phyloP scores from a whole-genome alignment of 192 early-diverging fungal genomes.

The Rhizophlyctis rosea region DNA sequence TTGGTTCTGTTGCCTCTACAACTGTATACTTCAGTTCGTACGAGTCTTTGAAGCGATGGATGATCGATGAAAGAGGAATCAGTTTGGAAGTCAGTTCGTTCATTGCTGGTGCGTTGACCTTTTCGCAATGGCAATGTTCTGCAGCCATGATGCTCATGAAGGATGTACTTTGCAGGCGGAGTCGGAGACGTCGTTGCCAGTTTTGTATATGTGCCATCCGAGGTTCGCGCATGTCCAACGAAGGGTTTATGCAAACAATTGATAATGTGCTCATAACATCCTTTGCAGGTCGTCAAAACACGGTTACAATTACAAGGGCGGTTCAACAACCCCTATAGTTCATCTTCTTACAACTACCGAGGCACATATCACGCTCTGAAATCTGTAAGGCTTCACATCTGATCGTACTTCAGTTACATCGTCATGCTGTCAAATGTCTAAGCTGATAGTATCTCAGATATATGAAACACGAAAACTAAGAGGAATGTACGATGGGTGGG shows the following conservation, averaged over 20 bases:
- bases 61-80: slow-evolving; percentile 14
- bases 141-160: too few relatives aligned
- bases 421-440: not conserved
- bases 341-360: slow-evolving; percentile 73
- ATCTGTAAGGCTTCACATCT: too few relatives aligned
- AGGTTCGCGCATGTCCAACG: too few relatives aligned
- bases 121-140: too few relatives aligned
- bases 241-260: too few relatives aligned
- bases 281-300: slow-evolving; percentile 77
- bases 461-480: slow-evolving; percentile 9
- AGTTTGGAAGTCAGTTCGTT: slow-evolving; percentile 23
- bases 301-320: slow-evolving; percentile 88
- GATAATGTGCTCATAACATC: not conserved
- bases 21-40: slow-evolving; percentile 38
- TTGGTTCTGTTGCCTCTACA: slow-evolving; percentile 33
- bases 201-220: slow-evolving; percentile 36
- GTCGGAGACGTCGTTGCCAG: slow-evolving; percentile 29
- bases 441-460: slow-evolving; percentile 4
- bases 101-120: slow-evolving; percentile 29
- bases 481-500: slow-evolving; percentile 40
- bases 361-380: slow-evolving; percentile 63
- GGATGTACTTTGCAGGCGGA: too few relatives aligned
- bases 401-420: slow-evolving; percentile 2
- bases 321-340: slow-evolving; percentile 68
- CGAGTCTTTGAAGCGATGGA: slow-evolving; percentile 32